Percentiles rank a stretch among this genome's conserved stretches.
phyloP scores from a whole-genome alignment of 805 yeast species.

The Myxozyma kluyveri region DNA sequence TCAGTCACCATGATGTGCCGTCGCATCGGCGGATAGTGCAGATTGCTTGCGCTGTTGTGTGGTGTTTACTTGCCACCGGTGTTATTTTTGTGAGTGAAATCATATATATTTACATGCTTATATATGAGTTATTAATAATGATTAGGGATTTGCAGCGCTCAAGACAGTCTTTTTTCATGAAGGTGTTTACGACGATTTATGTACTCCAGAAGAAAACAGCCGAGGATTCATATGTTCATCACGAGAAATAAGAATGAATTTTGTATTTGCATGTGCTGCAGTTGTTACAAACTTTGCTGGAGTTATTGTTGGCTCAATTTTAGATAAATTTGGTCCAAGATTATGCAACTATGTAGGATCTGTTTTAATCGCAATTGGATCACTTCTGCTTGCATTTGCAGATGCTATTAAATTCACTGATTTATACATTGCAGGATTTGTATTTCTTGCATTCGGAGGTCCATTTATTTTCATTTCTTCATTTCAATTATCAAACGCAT shows the following conservation, averaged over 20 bases:
- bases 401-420: conserved; percentile 45
- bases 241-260: conserved; percentile 81
- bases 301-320: conserved; percentile 71
- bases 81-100: conserved; percentile 62
- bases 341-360: conserved; percentile 76
- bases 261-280: conserved; percentile 82
- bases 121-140: too few species aligned
- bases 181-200: conserved; percentile 67
- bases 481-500: conserved; percentile 84
- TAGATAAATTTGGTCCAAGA: conserved; percentile 79
- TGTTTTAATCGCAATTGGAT: conserved; percentile 54
- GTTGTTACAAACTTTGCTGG: conserved; percentile 83
- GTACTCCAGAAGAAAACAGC: conserved; percentile 43
- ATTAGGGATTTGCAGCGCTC: conserved; percentile 78
- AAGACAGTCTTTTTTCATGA: conserved; percentile 77
- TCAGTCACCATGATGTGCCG: conserved; percentile 28
- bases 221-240: conserved; percentile 49
- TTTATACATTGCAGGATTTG: conserved; percentile 71
- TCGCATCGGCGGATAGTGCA: conserved; percentile 46
- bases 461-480: conserved; percentile 90
- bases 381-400: conserved; percentile 48
- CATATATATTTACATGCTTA: too few species aligned
- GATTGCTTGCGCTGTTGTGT: conserved; percentile 67
- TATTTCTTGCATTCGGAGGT: conserved; percentile 80
- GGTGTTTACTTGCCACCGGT: conserved; percentile 93